A percentile compares a stretch with the other conserved stretches of the same genome.
Conservation (phyloP, 2,329 filamentous ascomycete species). For the Claviceps humidiphila region DNA sequence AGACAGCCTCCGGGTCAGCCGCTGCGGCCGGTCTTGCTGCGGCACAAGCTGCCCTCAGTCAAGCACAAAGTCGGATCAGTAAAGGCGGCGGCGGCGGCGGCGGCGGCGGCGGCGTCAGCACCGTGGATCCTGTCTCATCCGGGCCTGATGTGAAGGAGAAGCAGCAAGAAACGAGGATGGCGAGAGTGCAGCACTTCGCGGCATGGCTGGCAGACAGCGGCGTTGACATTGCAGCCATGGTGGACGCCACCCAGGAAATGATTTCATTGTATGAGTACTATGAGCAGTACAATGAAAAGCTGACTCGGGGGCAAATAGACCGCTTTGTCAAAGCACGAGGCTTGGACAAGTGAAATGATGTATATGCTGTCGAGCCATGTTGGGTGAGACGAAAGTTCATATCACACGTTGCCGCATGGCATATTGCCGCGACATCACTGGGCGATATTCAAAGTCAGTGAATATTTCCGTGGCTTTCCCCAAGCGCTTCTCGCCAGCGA, state of each 20-base stretch:
- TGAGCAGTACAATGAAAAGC: constrained; percentile 48
- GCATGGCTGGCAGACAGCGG: constrained; percentile 78
- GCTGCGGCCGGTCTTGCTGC: constrained; percentile 33
- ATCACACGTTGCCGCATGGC: no score
- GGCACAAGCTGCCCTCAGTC: constrained; percentile 34
- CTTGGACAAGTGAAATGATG: constrained; percentile 32
- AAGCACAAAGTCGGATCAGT: constrained; percentile 25
- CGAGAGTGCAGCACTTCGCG: constrained; percentile 52
- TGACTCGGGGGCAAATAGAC: constrained; percentile 43
- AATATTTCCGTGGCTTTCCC: neutral
- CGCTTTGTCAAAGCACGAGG: constrained; percentile 45
- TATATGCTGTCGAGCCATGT: neutral
- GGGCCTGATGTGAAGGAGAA: constrained; percentile 30
- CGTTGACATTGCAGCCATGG: constrained; percentile 70
- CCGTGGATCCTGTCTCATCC: constrained; percentile 2
- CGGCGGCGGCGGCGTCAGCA: neutral
- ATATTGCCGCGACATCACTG: no score
- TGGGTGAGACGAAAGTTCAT: no score
- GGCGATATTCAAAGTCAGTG: neutral
- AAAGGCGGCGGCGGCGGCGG: constrained; percentile 8
- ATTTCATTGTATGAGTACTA: constrained; percentile 73
- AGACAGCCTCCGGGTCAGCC: constrained; percentile 16
- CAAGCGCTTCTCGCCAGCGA: neutral
- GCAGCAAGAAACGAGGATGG: constrained; percentile 41
- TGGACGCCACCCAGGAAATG: constrained; percentile 83